A percentile compares a stretch with the other conserved stretches of the same genome.
These are phyloP conservation scores for Azolla pinnata DNA, from an alignment of 75 land plant genomes.

Conservation along the genomic window DNA sequence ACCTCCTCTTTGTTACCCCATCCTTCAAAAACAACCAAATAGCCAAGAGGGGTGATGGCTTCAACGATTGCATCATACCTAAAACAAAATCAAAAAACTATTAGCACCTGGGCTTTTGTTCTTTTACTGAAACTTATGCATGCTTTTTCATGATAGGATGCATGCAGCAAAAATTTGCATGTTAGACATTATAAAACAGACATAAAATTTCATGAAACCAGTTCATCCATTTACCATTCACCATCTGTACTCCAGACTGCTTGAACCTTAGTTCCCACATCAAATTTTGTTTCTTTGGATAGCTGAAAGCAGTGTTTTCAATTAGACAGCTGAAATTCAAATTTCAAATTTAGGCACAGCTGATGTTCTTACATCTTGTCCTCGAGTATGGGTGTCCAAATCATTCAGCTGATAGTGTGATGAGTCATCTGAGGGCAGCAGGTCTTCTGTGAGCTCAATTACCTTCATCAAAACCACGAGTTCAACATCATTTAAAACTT, in stretches of 20 bases:
- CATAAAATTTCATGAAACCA: background rate
- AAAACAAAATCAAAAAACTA: too few relatives aligned
- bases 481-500: background rate
- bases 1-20: slow-evolving; percentile 99
- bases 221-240: slow-evolving; percentile 81
- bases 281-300: slow-evolving; percentile 1
- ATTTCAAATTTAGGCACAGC: too few relatives aligned
- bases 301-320: background rate
- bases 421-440: slow-evolving; percentile 51
- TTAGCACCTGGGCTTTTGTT: too few relatives aligned
- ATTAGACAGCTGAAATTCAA: background rate
- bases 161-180: too few relatives aligned
- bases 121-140: background rate
- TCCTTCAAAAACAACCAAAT: slow-evolving; percentile 59
- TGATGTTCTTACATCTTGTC: too few relatives aligned
- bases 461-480: slow-evolving; percentile 42
- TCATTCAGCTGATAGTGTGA: slow-evolving; percentile 15
- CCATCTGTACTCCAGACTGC: slow-evolving; percentile 98
- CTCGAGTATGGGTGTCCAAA: too few relatives aligned
- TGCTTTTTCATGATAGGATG: background rate
- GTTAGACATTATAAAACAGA: background rate
- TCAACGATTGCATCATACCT: slow-evolving; percentile 95
- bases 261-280: slow-evolving; percentile 72
- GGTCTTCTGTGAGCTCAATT: slow-evolving; percentile 66
- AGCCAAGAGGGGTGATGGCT: slow-evolving; percentile 68